Percentiles rank a stretch among this genome's conserved stretches.
Evolutionary conservation across 306 rosid species (phyloP).

Genomic region (Hippophae gyantsensis): DNA sequence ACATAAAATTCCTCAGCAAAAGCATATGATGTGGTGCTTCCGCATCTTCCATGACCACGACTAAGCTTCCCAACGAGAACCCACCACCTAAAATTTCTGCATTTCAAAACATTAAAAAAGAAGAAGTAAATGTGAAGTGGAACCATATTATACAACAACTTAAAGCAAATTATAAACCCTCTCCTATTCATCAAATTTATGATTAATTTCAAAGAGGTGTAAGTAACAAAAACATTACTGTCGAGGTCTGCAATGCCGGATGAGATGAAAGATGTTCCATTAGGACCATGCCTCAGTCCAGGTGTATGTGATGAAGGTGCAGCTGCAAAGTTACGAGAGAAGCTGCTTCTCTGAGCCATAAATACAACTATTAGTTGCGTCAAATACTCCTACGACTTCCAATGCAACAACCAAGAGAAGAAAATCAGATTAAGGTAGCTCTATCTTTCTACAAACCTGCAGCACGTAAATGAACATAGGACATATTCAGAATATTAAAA

Average conservation of each 20-base stretch:
- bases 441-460: not conserved
- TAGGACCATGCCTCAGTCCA: slow-evolving; percentile 68
- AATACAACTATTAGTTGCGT: slow-evolving; percentile 40
- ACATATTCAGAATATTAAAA: not conserved
- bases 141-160: not conserved
- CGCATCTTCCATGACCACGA: slow-evolving; percentile 85
- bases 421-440: not conserved
- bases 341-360: slow-evolving; percentile 54
- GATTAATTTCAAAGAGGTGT: slow-evolving; percentile 6
- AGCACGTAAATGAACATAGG: not conserved
- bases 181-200: not conserved
- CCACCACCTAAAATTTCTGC: slow-evolving; percentile 88
- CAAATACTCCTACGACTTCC: slow-evolving; percentile 18
- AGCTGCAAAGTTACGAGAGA: slow-evolving; percentile 54
- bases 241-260: slow-evolving; percentile 82
- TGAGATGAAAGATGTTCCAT: slow-evolving; percentile 58
- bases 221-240: slow-evolving; percentile 36
- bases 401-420: not conserved
- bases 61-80: slow-evolving; percentile 73
- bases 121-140: slow-evolving; percentile 9
- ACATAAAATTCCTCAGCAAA: slow-evolving; percentile 82
- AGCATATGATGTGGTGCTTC: slow-evolving; percentile 99
- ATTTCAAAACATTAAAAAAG: slow-evolving; percentile 1
- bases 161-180: not conserved
- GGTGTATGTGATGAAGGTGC: slow-evolving; percentile 38